phyloP scores from a whole-genome alignment of 1,284 basidiomycete genomes.

The Amylostereum areolatum region DNA sequence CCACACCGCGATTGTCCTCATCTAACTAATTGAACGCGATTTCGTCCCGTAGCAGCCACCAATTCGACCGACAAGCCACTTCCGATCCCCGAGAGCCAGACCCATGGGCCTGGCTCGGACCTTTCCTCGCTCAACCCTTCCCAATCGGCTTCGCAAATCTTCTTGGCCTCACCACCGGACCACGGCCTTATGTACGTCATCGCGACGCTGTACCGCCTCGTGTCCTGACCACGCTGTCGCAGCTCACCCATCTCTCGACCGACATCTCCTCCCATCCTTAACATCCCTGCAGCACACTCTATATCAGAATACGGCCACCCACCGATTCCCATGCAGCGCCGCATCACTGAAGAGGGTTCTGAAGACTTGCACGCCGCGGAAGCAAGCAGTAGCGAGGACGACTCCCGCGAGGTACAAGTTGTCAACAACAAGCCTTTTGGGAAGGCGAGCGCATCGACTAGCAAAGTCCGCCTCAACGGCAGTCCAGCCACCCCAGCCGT shows the following conservation, averaged over 20 bases:
- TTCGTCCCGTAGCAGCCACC: no score
- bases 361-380: conserved; percentile 24
- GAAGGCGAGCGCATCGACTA: not conserved
- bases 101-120: conserved; percentile 26
- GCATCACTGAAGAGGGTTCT: conserved; percentile 40
- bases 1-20: no score
- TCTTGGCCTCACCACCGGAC: not conserved
- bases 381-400: conserved; percentile 30
- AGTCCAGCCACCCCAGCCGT: not conserved
- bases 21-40: no score
- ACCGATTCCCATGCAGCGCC: conserved; percentile 14
- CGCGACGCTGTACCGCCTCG: not conserved
- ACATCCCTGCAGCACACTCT: conserved; percentile 53
- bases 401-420: conserved; percentile 33
- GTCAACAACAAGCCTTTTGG: conserved; percentile 57
- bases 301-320: conserved; percentile 41
- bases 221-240: conserved; percentile 1
- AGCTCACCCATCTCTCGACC: not conserved
- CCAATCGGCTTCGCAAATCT: conserved; percentile 58
- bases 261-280: conserved; percentile 16
- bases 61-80: conserved; percentile 1
- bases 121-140: conserved; percentile 53
- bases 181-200: conserved; percentile 5
- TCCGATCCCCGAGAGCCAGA: conserved; percentile 5
- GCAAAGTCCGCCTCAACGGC: not conserved